Evolutionary conservation across 352 stramenopile genomes (phyloP).

Genomic region (Phytopythium mirpurense): DNA sequence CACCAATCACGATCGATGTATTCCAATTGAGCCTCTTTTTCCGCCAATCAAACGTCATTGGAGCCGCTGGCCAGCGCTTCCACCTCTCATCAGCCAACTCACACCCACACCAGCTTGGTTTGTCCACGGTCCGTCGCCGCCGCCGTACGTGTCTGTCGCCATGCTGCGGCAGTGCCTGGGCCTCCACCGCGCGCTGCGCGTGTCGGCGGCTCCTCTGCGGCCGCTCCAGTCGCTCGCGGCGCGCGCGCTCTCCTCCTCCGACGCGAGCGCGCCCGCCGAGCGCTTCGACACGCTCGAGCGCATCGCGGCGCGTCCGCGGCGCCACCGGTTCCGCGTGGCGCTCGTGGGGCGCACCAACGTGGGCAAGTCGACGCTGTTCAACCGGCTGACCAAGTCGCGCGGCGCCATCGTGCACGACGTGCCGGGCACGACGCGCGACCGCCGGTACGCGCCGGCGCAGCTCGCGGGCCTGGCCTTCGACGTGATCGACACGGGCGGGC

Average conservation of each 20-base stretch:
- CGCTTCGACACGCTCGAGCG: slow-evolving; percentile 31
- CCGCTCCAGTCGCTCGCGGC: slow-evolving; percentile 10
- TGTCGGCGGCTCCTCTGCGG: slow-evolving; percentile 11
- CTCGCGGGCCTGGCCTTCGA: slow-evolving; percentile 73
- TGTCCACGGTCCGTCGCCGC: too few relatives aligned
- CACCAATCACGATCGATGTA: slow-evolving; percentile 16
- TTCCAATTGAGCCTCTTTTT: slow-evolving; percentile 21
- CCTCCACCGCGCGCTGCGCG: slow-evolving; percentile 20
- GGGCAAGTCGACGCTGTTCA: slow-evolving; percentile 84
- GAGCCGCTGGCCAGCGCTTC: background rate
- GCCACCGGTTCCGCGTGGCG: slow-evolving; percentile 63
- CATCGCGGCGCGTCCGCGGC: slow-evolving; percentile 21
- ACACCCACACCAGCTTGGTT: slow-evolving; percentile 8
- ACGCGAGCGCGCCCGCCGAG: slow-evolving; percentile 4
- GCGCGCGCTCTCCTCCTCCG: slow-evolving; percentile 15
- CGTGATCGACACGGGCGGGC: slow-evolving; percentile 77
- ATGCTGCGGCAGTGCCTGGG: slow-evolving; percentile 21
- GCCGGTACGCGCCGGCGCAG: slow-evolving; percentile 55
- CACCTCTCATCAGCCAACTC: slow-evolving; percentile 2
- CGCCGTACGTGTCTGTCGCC: too few relatives aligned
- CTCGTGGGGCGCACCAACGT: slow-evolving; percentile 84
- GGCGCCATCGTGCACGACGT: slow-evolving; percentile 82
- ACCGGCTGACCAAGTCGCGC: slow-evolving; percentile 73
- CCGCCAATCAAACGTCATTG: slow-evolving; percentile 11
- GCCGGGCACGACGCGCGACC: slow-evolving; percentile 71